These are phyloP conservation scores for Plasmodium sp. DNA, from an alignment of 169 alveolate species.

Conservation along the genomic window DNA sequence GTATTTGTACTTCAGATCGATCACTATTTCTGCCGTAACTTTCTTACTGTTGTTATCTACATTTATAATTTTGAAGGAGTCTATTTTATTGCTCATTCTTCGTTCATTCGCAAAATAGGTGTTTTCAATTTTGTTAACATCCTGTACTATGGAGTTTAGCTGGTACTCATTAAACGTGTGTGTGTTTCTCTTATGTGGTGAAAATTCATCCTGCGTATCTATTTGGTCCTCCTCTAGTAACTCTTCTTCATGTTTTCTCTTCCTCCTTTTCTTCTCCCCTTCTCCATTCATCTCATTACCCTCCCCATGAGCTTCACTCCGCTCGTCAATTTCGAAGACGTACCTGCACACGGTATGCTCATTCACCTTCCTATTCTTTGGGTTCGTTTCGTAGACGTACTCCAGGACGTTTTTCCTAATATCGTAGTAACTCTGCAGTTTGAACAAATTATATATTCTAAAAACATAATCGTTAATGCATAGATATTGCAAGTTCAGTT, in stretches of 20 bases:
- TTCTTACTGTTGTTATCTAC: slow-evolving; percentile 47
- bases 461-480: slow-evolving; percentile 92
- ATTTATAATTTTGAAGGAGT: slow-evolving; percentile 30
- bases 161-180: slow-evolving; percentile 59
- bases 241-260: slow-evolving; percentile 7
- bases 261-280: background rate
- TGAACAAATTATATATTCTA: slow-evolving; percentile 90
- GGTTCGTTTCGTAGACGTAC: slow-evolving; percentile 85
- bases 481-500: slow-evolving; percentile 91
- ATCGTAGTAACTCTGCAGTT: slow-evolving; percentile 91
- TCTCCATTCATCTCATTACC: background rate
- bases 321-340: slow-evolving; percentile 54
- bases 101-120: slow-evolving; percentile 71
- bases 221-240: background rate
- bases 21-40: slow-evolving; percentile 42
- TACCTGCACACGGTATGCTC: slow-evolving; percentile 47
- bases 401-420: slow-evolving; percentile 90
- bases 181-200: background rate
- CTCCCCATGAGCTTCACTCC: background rate
- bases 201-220: background rate
- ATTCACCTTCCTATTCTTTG: slow-evolving; percentile 73
- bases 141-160: slow-evolving; percentile 47
- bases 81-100: slow-evolving; percentile 71
- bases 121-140: slow-evolving; percentile 49
- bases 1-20: slow-evolving; percentile 43